phyloP scores from a whole-genome alignment of 2,329 filamentous ascomycete species.

The Aspergillus sp. region DNA sequence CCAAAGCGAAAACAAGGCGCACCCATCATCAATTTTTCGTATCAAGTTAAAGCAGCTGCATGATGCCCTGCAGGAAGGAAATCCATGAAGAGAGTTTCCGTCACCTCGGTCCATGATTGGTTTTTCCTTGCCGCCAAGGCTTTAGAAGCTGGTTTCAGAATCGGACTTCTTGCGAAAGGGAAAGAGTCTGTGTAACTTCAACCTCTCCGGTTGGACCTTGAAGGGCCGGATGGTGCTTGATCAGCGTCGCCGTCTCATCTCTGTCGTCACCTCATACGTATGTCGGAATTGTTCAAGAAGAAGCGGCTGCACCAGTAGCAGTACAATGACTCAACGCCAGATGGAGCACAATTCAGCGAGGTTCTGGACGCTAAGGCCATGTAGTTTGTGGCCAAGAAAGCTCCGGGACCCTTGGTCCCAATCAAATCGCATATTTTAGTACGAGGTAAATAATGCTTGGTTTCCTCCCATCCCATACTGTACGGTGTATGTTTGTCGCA shows the following conservation, averaged over 20 bases:
- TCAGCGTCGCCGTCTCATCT: not conserved
- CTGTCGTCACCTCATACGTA: constrained; percentile 3
- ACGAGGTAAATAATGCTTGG: constrained; percentile 22
- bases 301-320: not conserved
- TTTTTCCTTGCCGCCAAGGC: constrained; percentile 15
- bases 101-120: constrained; percentile 14
- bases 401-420: constrained; percentile 12
- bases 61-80: constrained; percentile 6
- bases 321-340: not conserved
- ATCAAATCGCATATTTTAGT: constrained; percentile 8
- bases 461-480: not conserved
- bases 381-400: constrained; percentile 15
- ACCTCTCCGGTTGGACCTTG: not conserved
- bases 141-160: constrained; percentile 19
- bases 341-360: not conserved
- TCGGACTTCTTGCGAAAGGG: constrained; percentile 10
- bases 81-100: constrained; percentile 4
- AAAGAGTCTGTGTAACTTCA: constrained; percentile 13
- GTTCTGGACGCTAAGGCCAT: constrained; percentile 8
- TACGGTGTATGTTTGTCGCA: not conserved
- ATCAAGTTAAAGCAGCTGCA: not conserved
- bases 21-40: not conserved
- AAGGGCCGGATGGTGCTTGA: not conserved
- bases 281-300: not conserved
- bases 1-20: not conserved